A percentile compares a stretch with the other conserved stretches of the same genome.
These are phyloP conservation scores for Heliocybe sulcata DNA, from an alignment of 1,284 basidiomycete genomes.

Conservation along the genomic window DNA sequence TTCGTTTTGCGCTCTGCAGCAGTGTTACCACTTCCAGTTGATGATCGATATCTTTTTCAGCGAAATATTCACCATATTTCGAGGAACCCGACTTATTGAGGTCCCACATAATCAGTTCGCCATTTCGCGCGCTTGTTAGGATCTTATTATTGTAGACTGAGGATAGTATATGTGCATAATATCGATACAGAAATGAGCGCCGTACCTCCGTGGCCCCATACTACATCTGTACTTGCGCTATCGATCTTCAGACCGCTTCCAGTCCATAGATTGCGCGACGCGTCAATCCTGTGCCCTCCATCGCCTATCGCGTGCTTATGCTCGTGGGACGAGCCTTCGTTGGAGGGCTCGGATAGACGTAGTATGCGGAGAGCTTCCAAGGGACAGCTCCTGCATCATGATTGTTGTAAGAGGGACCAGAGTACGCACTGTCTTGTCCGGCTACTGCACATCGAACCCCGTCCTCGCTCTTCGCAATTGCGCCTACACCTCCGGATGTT, in stretches of 20 bases:
- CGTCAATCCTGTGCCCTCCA: conserved; percentile 57
- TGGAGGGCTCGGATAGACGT: conserved; percentile 40
- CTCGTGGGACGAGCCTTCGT: conserved; percentile 24
- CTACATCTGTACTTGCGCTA: conserved; percentile 71
- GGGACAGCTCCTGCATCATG: not conserved
- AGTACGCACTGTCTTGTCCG: conserved; percentile 61
- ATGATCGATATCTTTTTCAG: not conserved
- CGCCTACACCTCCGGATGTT: conserved; percentile 51
- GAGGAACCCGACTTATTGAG: conserved; percentile 57
- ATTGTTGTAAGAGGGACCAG: not conserved
- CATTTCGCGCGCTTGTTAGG: conserved; percentile 76
- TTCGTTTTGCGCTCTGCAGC: conserved; percentile 59
- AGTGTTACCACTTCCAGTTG: conserved; percentile 5
- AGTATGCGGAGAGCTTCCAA: conserved; percentile 57
- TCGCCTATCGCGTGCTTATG: conserved; percentile 47
- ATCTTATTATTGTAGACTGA: conserved; percentile 74
- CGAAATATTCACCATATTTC: conserved; percentile 53
- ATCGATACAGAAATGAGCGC: conserved; percentile 12
- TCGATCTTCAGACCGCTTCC: conserved; percentile 69
- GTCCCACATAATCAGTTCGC: conserved; percentile 84
- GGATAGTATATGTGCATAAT: not conserved
- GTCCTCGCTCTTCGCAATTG: conserved; percentile 61
- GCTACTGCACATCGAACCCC: conserved; percentile 60
- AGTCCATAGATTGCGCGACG: conserved; percentile 67
- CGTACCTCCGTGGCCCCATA: conserved; percentile 75